A percentile compares a stretch with the other conserved stretches of the same genome.
These are phyloP conservation scores for Monosporozyma aquatica DNA, from an alignment of 805 yeast species.

Conservation along the genomic window DNA sequence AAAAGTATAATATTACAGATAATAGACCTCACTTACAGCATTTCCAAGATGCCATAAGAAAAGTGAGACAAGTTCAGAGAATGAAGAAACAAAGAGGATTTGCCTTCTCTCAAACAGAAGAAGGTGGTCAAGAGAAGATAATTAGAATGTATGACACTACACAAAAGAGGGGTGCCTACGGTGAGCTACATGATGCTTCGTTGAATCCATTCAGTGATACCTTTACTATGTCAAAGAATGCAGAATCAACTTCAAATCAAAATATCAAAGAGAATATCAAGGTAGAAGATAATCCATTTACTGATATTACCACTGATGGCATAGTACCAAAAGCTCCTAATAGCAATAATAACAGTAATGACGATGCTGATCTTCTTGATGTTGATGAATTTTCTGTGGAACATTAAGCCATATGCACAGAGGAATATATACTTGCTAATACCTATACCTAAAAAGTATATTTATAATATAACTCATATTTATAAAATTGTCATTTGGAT, in stretches of 20 bases:
- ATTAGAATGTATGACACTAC: slow-evolving; percentile 95
- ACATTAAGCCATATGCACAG: slow-evolving; percentile 1
- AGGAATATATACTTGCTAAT: too few relatives aligned
- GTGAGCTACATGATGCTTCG: slow-evolving; percentile 43
- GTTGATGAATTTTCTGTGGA: slow-evolving; percentile 6
- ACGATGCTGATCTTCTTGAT: not conserved
- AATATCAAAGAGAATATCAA: not conserved
- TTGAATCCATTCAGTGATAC: slow-evolving; percentile 24
- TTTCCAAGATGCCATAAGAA: slow-evolving; percentile 93
- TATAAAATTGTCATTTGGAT: slow-evolving; percentile 3
- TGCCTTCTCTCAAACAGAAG: slow-evolving; percentile 95
- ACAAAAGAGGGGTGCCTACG: slow-evolving; percentile 66
- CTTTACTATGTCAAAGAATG: not conserved
- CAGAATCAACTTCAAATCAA: not conserved
- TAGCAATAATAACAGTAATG: not conserved
- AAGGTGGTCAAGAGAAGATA: slow-evolving; percentile 77
- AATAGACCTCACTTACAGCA: slow-evolving; percentile 94
- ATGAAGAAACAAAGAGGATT: slow-evolving; percentile 98
- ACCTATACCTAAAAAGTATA: not conserved
- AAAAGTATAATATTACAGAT: slow-evolving; percentile 87
- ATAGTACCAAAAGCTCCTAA: not conserved
- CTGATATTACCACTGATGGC: slow-evolving; percentile 2
- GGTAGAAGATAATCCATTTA: slow-evolving; percentile 12
- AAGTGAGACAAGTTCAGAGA: slow-evolving; percentile 95
- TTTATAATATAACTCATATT: not conserved